Evolutionary conservation across 306 rosid species (phyloP), one percentile per base, ranked within the genome.

Genomic region (Castanea crenata): DNA sequence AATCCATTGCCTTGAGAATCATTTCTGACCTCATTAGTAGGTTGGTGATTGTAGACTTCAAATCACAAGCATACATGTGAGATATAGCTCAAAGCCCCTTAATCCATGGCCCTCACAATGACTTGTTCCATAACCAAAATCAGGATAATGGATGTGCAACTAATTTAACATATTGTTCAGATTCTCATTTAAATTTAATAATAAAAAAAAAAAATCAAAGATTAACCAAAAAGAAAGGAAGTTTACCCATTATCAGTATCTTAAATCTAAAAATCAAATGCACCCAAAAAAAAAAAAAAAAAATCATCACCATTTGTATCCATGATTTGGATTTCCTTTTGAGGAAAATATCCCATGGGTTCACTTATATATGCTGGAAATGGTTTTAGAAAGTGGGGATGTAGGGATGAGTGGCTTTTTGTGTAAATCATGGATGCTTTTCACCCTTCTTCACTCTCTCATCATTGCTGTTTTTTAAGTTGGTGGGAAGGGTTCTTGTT

Each of bases 401-500:
- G 35, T 31, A 74, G 29, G 57, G 56, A 55, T 51, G 20, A 52
- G 31, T 58, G 20, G 81, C 55, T 73, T 27, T 79, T 61, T 80
- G 70, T 83, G 81, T 68, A 69, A 83, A 82, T 62, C 78, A 78
- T 74, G 69, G 76, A 54, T 63, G 79, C 75, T 73, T 61, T 59
- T 31, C 73, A 76, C 64, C 81, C 73, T 79, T 10, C 57, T 76
- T 76, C 56, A 46, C 68, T 74, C 15, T 71, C 83, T 64, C 59
- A 65, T 76, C 18, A 86, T 56, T 77, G 56, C 91, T 73, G 81
- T 81, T 83, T 87, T 83, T 91, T 88, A 83, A 88, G 85, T 69
- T 83, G 89, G 88, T 85, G 85, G 92, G 87, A 90, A 86, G 82
- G 88, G 88, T 85, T 78, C 61, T 52, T 87, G 88, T 89, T 90